A percentile compares a stretch with the other conserved stretches of the same genome.
These are phyloP conservation scores for Chenopodium album DNA, from an alignment of 148 eudicot genomes.

Conservation along the genomic window DNA sequence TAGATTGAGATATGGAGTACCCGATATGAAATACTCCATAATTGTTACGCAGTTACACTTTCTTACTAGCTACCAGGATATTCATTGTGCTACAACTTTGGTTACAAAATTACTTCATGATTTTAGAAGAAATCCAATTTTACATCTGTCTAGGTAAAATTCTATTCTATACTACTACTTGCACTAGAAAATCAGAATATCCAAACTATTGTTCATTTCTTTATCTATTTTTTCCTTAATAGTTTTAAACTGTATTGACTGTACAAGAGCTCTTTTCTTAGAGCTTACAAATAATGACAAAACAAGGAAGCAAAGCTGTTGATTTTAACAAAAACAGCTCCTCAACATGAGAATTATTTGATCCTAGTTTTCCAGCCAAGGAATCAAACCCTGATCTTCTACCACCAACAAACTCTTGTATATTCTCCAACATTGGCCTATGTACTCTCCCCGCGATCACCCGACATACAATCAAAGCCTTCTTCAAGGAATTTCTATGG, in stretches of 20 bases:
- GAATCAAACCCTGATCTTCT: conserved; percentile 65
- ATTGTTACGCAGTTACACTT: no score
- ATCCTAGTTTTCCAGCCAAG: conserved; percentile 57
- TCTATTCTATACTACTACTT: no score
- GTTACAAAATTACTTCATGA: not conserved
- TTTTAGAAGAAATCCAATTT: not conserved
- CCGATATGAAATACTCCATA: no score
- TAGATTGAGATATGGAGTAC: no score
- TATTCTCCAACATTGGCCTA: conserved; percentile 45
- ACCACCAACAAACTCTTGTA: conserved; percentile 33
- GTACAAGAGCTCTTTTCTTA: conserved; percentile 11
- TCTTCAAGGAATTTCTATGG: conserved; percentile 16
- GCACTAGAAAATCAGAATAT: not conserved
- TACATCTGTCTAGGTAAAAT: not conserved
- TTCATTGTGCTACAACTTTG: not conserved
- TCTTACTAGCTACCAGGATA: not conserved
- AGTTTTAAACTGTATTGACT: not conserved
- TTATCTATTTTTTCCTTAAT: not conserved
- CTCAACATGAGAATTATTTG: conserved; percentile 45
- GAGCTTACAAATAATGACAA: conserved; percentile 59
- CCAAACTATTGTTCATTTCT: not conserved
- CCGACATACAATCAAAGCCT: conserved; percentile 67
- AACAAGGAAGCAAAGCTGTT: conserved; percentile 70
- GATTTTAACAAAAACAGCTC: conserved; percentile 58
- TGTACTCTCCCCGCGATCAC: conserved; percentile 82